phyloP scores from a whole-genome alignment of 2,329 filamentous ascomycete species.

The Hypoxylon sp. region DNA sequence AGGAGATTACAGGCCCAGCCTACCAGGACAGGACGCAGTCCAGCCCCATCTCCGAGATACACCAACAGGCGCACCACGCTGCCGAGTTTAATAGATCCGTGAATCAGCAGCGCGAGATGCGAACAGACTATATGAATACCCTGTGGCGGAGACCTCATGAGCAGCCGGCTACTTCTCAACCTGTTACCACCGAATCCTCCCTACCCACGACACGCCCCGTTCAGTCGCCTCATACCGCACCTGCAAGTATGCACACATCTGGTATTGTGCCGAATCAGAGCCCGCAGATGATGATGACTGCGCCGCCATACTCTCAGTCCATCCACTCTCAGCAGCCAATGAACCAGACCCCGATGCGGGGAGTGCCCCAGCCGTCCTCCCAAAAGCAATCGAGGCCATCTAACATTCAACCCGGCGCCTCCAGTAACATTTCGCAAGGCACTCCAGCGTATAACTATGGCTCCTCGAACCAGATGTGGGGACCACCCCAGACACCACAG shows the following conservation, averaged over 20 bases:
- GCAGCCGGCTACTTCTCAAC: slow-evolving; percentile 70
- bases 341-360: slow-evolving; percentile 79
- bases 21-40: slow-evolving; percentile 91
- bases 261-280: slow-evolving; percentile 73
- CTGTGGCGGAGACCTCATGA: slow-evolving; percentile 90
- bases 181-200: slow-evolving; percentile 62
- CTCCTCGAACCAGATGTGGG: slow-evolving; percentile 74
- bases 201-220: slow-evolving; percentile 67
- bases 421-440: slow-evolving; percentile 66
- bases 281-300: slow-evolving; percentile 77
- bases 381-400: slow-evolving; percentile 78
- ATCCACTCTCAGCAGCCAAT: slow-evolving; percentile 80
- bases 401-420: slow-evolving; percentile 69
- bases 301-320: slow-evolving; percentile 77
- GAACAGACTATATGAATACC: slow-evolving; percentile 83
- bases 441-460: slow-evolving; percentile 74
- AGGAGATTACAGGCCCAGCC: slow-evolving; percentile 88
- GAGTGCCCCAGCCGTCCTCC: slow-evolving; percentile 73
- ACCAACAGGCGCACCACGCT: slow-evolving; percentile 88
- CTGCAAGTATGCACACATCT: slow-evolving; percentile 69
- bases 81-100: slow-evolving; percentile 92
- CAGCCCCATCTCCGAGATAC: slow-evolving; percentile 81
- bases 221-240: slow-evolving; percentile 71
- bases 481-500: slow-evolving; percentile 72
- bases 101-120: slow-evolving; percentile 83